Base-by-base conservation (phyloP, 2,329 filamentous ascomycete species). In the Apiospora phragmitis region DNA sequence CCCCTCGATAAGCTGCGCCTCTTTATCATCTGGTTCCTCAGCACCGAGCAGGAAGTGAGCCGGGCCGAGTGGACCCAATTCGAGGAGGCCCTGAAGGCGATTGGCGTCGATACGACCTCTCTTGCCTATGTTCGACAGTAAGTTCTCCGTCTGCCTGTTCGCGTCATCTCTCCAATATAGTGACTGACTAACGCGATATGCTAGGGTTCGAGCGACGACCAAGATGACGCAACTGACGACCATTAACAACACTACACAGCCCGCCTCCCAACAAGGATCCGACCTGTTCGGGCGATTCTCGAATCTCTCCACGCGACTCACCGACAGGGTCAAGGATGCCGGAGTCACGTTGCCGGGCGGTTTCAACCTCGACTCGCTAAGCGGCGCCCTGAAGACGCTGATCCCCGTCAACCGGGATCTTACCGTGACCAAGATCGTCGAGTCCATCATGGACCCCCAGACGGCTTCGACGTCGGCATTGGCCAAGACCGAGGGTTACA, bases 151-250 rank as follows among this genome's bases (percentile, higher is more conserved):
- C n/a, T n/a, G 16, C 29, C 9, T n/a, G 9, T 11, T 21, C 6
- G 29, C 18, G 24, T 12, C 21, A 21, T 7, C 41, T 21, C 2
- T 29, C 1, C n/a, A 16, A 3, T 9, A 16, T 5, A 4, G 9
- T 12, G 38, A 5, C 18, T 62, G 21, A 62, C 32, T n/a, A n/a
- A n/a, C n/a, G n/a, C n/a, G n/a, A 24, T 14, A n/a, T 45, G 68
- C 51, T 77, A 90, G 93, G 80, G 94, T 98, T 68, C 94, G 95
- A 72, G 94, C 97, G 74, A 94, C 97, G 68, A 98, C 95, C 6
- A 94, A 96, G 74, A 98, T 98, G 94, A 98, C 95, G 18, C 97
- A 98, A 89, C 93, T 99, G 81, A 94, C 95, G 4, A 97, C 95
- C 1, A 91, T 95, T 73, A 96, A 95, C 73, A 92, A 91, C 41